Conservation (phyloP, 2,329 filamentous ascomycete genomes). For the Pestalotiopsis sp. region DNA sequence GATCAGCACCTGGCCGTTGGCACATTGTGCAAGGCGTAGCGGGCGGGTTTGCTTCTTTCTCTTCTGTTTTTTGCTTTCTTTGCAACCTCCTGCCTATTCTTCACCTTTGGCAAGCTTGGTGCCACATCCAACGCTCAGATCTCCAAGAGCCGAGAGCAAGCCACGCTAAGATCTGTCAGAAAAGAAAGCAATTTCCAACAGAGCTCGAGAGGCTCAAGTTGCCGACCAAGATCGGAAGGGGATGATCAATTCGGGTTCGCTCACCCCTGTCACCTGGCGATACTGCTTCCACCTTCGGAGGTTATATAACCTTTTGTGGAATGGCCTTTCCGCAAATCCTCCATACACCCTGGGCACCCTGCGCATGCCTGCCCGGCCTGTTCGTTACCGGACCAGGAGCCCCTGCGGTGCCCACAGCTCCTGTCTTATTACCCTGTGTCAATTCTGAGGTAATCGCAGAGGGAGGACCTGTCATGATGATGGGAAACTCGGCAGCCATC, state of each 20-base stretch:
- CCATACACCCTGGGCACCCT: not conserved
- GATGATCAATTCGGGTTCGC: not conserved
- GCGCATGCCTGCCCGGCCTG: not conserved
- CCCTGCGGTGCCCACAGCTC: not conserved
- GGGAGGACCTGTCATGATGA: not conserved
- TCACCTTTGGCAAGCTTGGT: not conserved
- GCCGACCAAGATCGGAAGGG: not conserved
- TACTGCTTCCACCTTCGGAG: not conserved
- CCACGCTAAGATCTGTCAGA: constrained; percentile 7
- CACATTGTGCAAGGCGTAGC: not conserved
- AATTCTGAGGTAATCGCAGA: not conserved
- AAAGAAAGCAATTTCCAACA: constrained; percentile 3
- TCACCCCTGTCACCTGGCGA: not conserved
- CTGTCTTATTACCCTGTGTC: not conserved
- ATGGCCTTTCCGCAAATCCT: not conserved
- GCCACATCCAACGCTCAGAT: not conserved
- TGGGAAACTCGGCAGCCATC: too few species aligned
- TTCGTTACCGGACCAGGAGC: not conserved
- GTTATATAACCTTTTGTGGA: not conserved
- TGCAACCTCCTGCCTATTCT: not conserved
- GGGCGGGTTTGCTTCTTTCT: not conserved
- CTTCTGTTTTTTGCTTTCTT: not conserved
- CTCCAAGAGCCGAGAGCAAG: not conserved
- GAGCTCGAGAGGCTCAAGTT: not conserved
- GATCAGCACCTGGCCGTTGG: not conserved